phyloP scores from a whole-genome alignment of 2,329 filamentous ascomycete species.

The Aspergillus carbonarius region DNA sequence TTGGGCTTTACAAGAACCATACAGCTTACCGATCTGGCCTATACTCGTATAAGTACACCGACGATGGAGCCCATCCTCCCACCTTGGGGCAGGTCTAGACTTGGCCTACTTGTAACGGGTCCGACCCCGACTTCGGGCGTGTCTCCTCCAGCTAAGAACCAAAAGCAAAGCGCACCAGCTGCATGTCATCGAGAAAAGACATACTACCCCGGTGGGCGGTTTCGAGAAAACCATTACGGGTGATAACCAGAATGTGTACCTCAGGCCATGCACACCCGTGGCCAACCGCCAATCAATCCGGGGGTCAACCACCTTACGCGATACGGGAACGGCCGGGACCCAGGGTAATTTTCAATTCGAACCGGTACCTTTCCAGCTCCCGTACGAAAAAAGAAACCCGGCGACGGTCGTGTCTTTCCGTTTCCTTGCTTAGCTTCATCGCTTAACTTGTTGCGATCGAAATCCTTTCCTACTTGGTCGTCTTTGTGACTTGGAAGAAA shows the following conservation, averaged over 20 bases:
- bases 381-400: conserved; percentile 4
- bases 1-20: not conserved
- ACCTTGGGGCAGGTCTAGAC: not conserved
- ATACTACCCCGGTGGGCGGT: not conserved
- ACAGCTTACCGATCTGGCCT: not conserved
- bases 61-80: not conserved
- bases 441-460: conserved; percentile 11
- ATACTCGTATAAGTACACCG: not conserved
- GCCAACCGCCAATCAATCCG: conserved; percentile 19
- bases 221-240: not conserved
- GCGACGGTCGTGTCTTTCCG: not conserved
- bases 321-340: conserved; percentile 42
- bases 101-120: not conserved
- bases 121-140: not conserved
- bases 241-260: conserved; percentile 16
- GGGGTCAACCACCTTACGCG: conserved; percentile 34
- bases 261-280: conserved; percentile 17
- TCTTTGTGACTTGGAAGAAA: not conserved
- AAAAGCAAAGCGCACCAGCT: not conserved
- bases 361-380: not conserved
- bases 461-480: conserved; percentile 12
- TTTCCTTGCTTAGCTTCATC: conserved; percentile 17
- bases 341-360: conserved; percentile 28
- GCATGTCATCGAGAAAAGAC: conserved; percentile 6
- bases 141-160: not conserved